Percentiles rank a stretch among this genome's conserved stretches.
phyloP scores from a whole-genome alignment of 2,329 filamentous ascomycete species.

The Parastagonospora avenae region DNA sequence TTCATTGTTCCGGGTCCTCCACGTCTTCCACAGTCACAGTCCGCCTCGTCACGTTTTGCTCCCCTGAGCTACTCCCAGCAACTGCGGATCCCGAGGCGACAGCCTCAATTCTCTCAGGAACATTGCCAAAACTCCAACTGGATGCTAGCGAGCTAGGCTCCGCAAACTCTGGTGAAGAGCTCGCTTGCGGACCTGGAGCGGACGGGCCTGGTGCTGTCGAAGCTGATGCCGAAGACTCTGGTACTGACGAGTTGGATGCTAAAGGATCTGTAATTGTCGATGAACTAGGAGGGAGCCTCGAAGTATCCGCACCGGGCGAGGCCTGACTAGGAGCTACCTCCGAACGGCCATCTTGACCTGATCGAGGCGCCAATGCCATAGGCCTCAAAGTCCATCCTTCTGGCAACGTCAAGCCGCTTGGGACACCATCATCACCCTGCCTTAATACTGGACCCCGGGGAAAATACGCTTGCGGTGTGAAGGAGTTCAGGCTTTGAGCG shows the following conservation, averaged over 20 bases:
- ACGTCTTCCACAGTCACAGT: slow-evolving; percentile 41
- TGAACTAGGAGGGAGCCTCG: too few relatives aligned
- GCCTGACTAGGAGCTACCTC: slow-evolving; percentile 6
- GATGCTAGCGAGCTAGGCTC: slow-evolving; percentile 41
- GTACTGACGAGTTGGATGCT: slow-evolving; percentile 3
- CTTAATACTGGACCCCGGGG: slow-evolving; percentile 37
- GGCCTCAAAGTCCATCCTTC: slow-evolving; percentile 45
- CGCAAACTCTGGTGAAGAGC: slow-evolving; percentile 27
- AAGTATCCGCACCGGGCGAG: not conserved
- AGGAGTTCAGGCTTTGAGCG: slow-evolving; percentile 19
- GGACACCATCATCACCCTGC: slow-evolving; percentile 42
- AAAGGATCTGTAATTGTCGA: slow-evolving; percentile 1
- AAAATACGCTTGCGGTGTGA: slow-evolving; percentile 40
- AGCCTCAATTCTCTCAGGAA: slow-evolving; percentile 29
- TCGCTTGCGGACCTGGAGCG: slow-evolving; percentile 6
- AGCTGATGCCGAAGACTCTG: slow-evolving; percentile 1
- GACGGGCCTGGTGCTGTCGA: slow-evolving; percentile 5
- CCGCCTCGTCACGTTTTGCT: slow-evolving; percentile 26
- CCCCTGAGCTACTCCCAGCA: slow-evolving; percentile 28
- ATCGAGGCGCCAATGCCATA: slow-evolving; percentile 32
- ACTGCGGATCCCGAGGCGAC: slow-evolving; percentile 38
- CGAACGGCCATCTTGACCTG: slow-evolving; percentile 13
- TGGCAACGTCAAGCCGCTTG: slow-evolving; percentile 43
- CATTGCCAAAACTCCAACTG: slow-evolving; percentile 45
- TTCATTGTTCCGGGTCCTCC: slow-evolving; percentile 33